Conservation (phyloP, 139 green algal genomes). For the Coccomyxa sp. region DNA sequence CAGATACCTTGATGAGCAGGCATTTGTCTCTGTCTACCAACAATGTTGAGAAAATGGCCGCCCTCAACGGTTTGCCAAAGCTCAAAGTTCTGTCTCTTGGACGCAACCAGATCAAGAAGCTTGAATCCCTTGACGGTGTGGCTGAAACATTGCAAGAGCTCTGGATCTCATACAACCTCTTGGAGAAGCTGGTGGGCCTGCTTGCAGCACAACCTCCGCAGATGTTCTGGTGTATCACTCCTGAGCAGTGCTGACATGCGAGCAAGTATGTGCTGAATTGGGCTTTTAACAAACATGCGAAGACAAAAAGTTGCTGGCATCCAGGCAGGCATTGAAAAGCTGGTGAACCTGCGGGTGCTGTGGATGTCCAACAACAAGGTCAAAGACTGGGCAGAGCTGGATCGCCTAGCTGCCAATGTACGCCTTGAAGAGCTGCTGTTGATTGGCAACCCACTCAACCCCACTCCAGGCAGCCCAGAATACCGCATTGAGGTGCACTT, state of each 20-base stretch:
- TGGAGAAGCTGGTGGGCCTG: slow-evolving; percentile 73
- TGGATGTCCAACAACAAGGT: slow-evolving; percentile 90
- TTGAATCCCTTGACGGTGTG: slow-evolving; percentile 88
- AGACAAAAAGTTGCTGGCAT: background rate
- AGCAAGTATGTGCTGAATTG: background rate
- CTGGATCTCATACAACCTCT: slow-evolving; percentile 91
- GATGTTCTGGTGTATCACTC: background rate
- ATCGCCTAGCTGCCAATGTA: slow-evolving; percentile 49
- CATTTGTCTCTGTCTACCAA: slow-evolving; percentile 91
- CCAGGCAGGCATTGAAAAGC: slow-evolving; percentile 79
- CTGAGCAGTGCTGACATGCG: background rate
- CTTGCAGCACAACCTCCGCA: background rate
- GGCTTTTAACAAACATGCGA: background rate
- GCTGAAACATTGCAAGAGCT: slow-evolving; percentile 86
- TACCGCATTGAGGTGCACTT: slow-evolving; percentile 59
- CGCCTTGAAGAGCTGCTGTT: slow-evolving; percentile 84
- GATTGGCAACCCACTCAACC: slow-evolving; percentile 81
- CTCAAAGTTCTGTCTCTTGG: slow-evolving; percentile 81
- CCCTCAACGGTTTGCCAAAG: slow-evolving; percentile 68
- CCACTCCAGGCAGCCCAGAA: slow-evolving; percentile 63
- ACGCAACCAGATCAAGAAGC: slow-evolving; percentile 91
- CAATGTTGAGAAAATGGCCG: slow-evolving; percentile 91
- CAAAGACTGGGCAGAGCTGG: slow-evolving; percentile 69
- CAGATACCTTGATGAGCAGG: slow-evolving; percentile 26
- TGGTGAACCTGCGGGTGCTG: slow-evolving; percentile 73